Conservation (phyloP, 805 yeast genomes). For the Spencermartinsiella europaea region DNA sequence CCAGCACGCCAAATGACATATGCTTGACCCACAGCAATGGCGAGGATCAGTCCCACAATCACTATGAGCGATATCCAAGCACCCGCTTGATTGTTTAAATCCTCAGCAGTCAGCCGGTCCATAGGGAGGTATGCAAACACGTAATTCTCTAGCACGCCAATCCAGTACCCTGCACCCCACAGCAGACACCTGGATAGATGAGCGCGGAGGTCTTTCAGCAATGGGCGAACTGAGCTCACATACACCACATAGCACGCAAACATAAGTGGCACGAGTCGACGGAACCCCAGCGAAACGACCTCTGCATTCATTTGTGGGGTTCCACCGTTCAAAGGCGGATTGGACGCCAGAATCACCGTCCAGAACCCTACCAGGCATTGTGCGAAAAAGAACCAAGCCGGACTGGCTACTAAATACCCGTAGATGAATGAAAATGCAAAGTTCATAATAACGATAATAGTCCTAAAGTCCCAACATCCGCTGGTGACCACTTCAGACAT, state of each 20-base stretch:
- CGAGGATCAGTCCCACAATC: slow-evolving; percentile 43
- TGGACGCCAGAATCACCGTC: slow-evolving; percentile 77
- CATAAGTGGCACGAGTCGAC: slow-evolving; percentile 68
- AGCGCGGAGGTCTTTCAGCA: slow-evolving; percentile 24
- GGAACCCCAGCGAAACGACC: slow-evolving; percentile 64
- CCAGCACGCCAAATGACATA: slow-evolving; percentile 68
- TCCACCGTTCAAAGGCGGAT: slow-evolving; percentile 49
- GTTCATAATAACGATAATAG: slow-evolving; percentile 51
- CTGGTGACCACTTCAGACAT: slow-evolving; percentile 33
- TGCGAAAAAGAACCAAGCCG: slow-evolving; percentile 59
- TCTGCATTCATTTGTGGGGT: slow-evolving; percentile 54
- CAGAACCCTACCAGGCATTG: slow-evolving; percentile 66
- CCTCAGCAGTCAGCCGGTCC: slow-evolving; percentile 71
- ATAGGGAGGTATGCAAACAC: slow-evolving; percentile 87
- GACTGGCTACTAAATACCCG: slow-evolving; percentile 43
- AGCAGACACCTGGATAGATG: slow-evolving; percentile 37
- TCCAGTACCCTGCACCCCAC: slow-evolving; percentile 82
- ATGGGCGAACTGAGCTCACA: slow-evolving; percentile 29
- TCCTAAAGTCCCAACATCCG: slow-evolving; percentile 69
- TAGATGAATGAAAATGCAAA: slow-evolving; percentile 49
- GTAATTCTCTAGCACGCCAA: slow-evolving; percentile 77
- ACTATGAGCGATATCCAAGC: slow-evolving; percentile 58
- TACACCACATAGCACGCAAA: slow-evolving; percentile 70
- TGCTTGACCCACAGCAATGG: slow-evolving; percentile 68
- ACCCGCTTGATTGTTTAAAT: slow-evolving; percentile 71